Conservation (phyloP, 2,329 filamentous ascomycete species). For the Truncatella angustata region DNA sequence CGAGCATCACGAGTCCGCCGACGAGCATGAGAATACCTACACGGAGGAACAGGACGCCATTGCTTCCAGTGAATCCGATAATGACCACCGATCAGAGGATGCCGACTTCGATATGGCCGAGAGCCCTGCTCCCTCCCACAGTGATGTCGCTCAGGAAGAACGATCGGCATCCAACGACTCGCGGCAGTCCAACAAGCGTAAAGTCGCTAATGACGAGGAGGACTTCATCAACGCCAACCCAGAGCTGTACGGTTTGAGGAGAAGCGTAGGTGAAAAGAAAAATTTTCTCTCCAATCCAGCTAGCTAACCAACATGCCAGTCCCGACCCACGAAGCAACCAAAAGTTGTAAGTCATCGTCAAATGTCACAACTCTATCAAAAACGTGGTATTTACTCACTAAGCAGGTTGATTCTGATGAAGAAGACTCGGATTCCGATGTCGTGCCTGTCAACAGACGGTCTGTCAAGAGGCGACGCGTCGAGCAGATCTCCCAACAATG, state of each 20-base stretch:
- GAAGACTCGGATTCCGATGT: conserved; percentile 74
- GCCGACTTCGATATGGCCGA: conserved; percentile 76
- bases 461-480: conserved; percentile 67
- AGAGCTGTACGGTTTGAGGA: conserved; percentile 87
- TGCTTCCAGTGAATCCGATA: conserved; percentile 44
- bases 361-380: background rate
- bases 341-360: conserved; percentile 47
- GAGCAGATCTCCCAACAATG: conserved; percentile 60
- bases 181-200: conserved; percentile 70
- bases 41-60: conserved; percentile 32
- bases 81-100: conserved; percentile 61
- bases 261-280: conserved; percentile 67
- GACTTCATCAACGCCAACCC: conserved; percentile 88
- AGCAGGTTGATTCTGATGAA: conserved; percentile 46
- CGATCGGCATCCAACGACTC: conserved; percentile 71
- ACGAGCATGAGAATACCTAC: conserved; percentile 33
- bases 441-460: conserved; percentile 53
- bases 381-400: conserved; percentile 11
- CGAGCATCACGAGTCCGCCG: conserved; percentile 24
- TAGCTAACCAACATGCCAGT: conserved; percentile 40
- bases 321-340: conserved; percentile 56
- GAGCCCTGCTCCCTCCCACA: conserved; percentile 48
- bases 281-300: conserved; percentile 11
- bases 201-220: conserved; percentile 67
- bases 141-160: conserved; percentile 47